These are phyloP conservation scores for Biscogniauxia mediterranea DNA, from an alignment of 2,329 filamentous ascomycete species.

Conservation along the genomic window DNA sequence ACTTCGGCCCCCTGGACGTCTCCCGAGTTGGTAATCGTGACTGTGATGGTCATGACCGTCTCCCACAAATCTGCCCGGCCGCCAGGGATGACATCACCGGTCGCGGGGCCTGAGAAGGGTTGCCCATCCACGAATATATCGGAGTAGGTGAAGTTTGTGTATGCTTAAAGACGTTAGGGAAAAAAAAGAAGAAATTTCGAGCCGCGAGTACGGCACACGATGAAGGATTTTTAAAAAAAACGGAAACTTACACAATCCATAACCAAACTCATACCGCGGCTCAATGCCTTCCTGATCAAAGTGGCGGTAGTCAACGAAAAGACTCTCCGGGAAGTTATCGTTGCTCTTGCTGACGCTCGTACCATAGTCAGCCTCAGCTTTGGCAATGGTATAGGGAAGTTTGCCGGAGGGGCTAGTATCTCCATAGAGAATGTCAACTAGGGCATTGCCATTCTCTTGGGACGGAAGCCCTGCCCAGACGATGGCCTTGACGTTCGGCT, in stretches of 20 bases:
- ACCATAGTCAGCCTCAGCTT: slow-evolving; percentile 45
- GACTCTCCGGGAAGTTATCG: slow-evolving; percentile 57
- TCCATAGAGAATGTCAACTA: slow-evolving; percentile 73
- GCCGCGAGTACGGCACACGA: background rate
- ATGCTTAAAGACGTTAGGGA: slow-evolving; percentile 45
- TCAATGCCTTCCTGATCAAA: slow-evolving; percentile 56
- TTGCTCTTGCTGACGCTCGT: slow-evolving; percentile 33
- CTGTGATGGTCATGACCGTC: slow-evolving; percentile 49
- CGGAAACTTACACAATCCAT: slow-evolving; percentile 57
- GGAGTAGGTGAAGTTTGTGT: slow-evolving; percentile 65
- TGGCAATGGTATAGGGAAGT: slow-evolving; percentile 52
- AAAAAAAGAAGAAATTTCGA: too few relatives aligned
- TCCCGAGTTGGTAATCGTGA: slow-evolving; percentile 65
- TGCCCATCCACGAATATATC: slow-evolving; percentile 43
- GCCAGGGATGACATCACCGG: slow-evolving; percentile 40
- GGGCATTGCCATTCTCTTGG: slow-evolving; percentile 72
- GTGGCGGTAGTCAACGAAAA: slow-evolving; percentile 65
- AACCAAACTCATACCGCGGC: slow-evolving; percentile 63
- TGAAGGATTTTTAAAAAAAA: background rate
- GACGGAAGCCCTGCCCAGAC: slow-evolving; percentile 74
- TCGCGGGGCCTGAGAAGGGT: slow-evolving; percentile 39
- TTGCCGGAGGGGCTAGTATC: slow-evolving; percentile 43
- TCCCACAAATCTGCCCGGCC: slow-evolving; percentile 48
- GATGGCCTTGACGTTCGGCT: slow-evolving; percentile 71
- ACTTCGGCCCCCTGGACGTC: slow-evolving; percentile 61